A percentile compares a stretch with the other conserved stretches of the same genome.
Evolutionary conservation across 139 green algal genomes (phyloP).

Genomic region (Pycnococcus provasolii): DNA sequence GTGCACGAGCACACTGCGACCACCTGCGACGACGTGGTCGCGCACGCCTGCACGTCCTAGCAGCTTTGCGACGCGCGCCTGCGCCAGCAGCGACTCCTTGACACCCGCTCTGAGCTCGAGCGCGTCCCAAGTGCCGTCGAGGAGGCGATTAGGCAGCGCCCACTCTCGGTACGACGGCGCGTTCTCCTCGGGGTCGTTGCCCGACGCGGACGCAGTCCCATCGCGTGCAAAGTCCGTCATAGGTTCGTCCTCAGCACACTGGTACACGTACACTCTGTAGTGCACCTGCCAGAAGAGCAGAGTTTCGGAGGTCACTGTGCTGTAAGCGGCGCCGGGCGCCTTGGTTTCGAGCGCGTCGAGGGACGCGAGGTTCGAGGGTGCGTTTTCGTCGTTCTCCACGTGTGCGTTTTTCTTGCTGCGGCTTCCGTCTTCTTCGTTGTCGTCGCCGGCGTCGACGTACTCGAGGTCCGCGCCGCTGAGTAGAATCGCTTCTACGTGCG

Average conservation of each 20-base stretch:
- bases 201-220: conserved; percentile 52
- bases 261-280: conserved; percentile 24
- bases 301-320: neutral
- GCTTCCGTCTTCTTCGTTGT: neutral
- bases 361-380: no score
- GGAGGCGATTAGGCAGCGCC: conserved; percentile 51
- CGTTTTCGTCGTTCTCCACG: no score
- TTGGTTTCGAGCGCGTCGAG: no score
- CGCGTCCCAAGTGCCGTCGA: conserved; percentile 62
- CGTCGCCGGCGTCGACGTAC: neutral
- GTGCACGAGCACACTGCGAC: conserved; percentile 64
- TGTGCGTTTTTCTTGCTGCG: neutral
- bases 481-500: conserved; percentile 17
- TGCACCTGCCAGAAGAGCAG: conserved; percentile 34
- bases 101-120: conserved; percentile 68
- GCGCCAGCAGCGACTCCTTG: conserved; percentile 67
- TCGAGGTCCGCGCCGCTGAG: conserved; percentile 10
- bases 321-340: no score
- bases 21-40: conserved; percentile 66
- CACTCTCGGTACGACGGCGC: conserved; percentile 57
- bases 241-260: conserved; percentile 1
- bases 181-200: conserved; percentile 63
- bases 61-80: conserved; percentile 68
- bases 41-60: conserved; percentile 71
- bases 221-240: conserved; percentile 41